Base-by-base conservation (phyloP, 2,329 filamentous ascomycete species). In the Shiraia bambusicola region DNA sequence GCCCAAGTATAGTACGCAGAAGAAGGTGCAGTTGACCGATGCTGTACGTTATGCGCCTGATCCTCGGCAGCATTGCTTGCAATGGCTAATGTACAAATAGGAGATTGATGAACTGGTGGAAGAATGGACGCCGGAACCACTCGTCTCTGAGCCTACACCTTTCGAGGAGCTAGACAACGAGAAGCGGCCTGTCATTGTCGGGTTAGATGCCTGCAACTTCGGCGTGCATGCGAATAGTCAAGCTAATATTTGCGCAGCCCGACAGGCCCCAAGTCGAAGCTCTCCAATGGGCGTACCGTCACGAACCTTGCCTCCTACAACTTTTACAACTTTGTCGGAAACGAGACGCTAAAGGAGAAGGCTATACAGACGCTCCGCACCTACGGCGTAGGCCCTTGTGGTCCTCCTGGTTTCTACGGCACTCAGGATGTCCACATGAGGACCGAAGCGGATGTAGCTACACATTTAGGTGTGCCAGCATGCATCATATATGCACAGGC, bases 391-490 rank as follows among this genome's bases (percentile, higher is more conserved):
- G 94, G 93, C 7, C 92, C 93, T 42, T 98, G 93, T 66, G 93
- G 93, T 14, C 93, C 93, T 13, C 93, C 93, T 5, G 91, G 95
- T 52, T 98, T 98, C 74, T 98, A 98, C 73, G 93, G 91, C 52
- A 98, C 90, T 24, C 92, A 97, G 69, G 93, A 98, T 71, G 91
- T 97, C 32, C 93, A 98, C 70, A 92, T 96, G 82, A 93, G 94
- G 75, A 90, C 89, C 12, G 93, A 98, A 72, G 82, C 88, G 42
- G 92, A 97, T 66, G 91, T 98, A 62, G 90, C 93, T 16, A 81
- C 87, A 8, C 95, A 92, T 65, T 72, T 98, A 17, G 93, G 93
- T 16, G 88, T 88, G 1, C 83, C 91, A 40, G 84, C 86, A 24
- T 94, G 89, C 64, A 97, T 98, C 55, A 84, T 98, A 45, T 98